phyloP scores from a whole-genome alignment of 169 alveolate genomes.

The Perkinsus marinus region DNA sequence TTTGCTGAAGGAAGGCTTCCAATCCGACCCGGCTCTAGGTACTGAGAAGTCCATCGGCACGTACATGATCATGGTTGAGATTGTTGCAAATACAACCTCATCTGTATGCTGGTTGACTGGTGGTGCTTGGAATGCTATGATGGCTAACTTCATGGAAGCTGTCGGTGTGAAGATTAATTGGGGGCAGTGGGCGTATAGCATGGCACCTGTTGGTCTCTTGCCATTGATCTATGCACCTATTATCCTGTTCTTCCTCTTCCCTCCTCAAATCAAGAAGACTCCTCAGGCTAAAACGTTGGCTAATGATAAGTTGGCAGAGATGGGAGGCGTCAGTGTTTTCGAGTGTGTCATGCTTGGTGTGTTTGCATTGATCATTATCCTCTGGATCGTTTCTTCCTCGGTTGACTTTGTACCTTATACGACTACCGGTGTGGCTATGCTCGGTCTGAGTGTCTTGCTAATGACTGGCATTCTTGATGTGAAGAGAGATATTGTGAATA shows the following conservation, averaged over 20 bases:
- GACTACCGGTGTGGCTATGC: background rate
- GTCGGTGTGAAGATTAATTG: background rate
- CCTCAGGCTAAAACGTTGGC: background rate
- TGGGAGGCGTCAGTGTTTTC: background rate
- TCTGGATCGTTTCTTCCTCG: background rate
- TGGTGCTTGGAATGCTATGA: background rate
- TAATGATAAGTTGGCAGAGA: background rate
- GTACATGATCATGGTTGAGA: background rate
- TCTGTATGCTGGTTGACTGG: background rate
- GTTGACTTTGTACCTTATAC: background rate
- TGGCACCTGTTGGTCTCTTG: background rate
- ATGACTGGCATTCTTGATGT: background rate
- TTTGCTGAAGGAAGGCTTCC: background rate
- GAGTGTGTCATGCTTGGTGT: background rate
- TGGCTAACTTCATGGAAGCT: background rate
- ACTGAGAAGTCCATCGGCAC: background rate
- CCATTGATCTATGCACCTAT: background rate
- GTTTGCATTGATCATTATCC: background rate
- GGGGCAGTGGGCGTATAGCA: background rate
- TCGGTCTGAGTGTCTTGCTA: background rate
- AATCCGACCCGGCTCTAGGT: background rate
- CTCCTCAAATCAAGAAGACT: background rate
- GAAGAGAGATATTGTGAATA: background rate
- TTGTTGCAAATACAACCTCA: background rate
- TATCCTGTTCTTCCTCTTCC: background rate